Percentiles rank a stretch among this genome's conserved stretches.
Conservation (phyloP, 2,329 filamentous ascomycete species). For the Sporothrix schenckii region DNA sequence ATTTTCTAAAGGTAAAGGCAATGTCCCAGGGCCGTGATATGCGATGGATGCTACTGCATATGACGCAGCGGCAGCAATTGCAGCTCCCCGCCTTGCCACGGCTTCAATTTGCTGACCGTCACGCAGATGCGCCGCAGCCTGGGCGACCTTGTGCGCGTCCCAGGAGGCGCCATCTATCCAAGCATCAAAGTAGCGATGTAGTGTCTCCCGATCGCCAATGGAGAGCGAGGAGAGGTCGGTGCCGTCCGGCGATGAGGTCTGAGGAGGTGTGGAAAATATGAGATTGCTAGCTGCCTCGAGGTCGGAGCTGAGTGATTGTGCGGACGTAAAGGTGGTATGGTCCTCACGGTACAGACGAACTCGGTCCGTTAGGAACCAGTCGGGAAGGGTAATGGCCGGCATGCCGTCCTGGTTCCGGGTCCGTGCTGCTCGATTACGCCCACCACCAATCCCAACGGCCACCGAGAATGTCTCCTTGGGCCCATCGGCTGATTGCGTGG, state of each 20-base stretch:
- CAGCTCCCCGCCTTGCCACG: conserved; percentile 26
- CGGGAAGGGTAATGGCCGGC: conserved; percentile 59
- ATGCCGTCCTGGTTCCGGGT: conserved; percentile 30
- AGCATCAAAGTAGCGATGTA: conserved; percentile 29
- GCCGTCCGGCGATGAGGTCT: background rate
- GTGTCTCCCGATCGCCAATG: conserved; percentile 34
- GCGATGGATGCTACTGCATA: conserved; percentile 29
- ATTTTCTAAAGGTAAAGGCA: background rate
- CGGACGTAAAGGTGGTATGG: conserved; percentile 35
- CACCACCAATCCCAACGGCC: conserved; percentile 37
- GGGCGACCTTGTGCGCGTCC: conserved; percentile 30
- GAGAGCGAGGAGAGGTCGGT: conserved; percentile 30
- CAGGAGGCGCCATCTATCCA: conserved; percentile 33
- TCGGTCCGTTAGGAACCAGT: conserved; percentile 58
- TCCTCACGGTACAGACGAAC: conserved; percentile 45
- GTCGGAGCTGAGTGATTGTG: conserved; percentile 34
- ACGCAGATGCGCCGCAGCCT: conserved; percentile 24
- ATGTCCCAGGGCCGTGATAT: background rate
- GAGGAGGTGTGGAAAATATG: conserved; percentile 25
- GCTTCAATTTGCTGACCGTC: conserved; percentile 22
- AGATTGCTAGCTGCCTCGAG: conserved; percentile 34
- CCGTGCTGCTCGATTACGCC: conserved; percentile 33
- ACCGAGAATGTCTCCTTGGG: conserved; percentile 34
- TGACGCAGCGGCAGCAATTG: conserved; percentile 30
- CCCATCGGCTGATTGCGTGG: conserved; percentile 4